phyloP scores from a whole-genome alignment of 208 protist species.

The Phytomonas serpens region DNA sequence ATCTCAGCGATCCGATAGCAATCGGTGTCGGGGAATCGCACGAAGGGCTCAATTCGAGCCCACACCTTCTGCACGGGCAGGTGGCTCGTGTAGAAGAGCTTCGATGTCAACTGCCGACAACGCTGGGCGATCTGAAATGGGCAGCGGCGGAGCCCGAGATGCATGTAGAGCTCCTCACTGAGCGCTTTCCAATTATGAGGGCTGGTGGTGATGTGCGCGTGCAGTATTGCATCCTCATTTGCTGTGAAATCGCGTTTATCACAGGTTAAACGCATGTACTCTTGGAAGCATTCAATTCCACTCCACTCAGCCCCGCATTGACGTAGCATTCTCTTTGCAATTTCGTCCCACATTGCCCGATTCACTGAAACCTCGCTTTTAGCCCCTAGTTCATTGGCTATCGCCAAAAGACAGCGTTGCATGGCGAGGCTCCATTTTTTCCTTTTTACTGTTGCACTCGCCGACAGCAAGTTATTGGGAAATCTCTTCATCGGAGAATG shows the following conservation, averaged over 20 bases:
- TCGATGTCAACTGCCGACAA: conserved; percentile 23
- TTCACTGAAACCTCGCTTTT: background rate
- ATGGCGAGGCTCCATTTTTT: background rate
- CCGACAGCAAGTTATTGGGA: background rate
- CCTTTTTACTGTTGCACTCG: background rate
- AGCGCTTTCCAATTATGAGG: conserved; percentile 27
- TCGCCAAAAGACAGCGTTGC: background rate
- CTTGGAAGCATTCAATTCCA: background rate
- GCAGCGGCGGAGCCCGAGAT: conserved; percentile 17
- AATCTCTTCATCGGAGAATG: background rate
- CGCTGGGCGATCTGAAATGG: conserved; percentile 35
- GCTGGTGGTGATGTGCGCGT: conserved; percentile 8
- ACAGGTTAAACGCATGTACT: background rate
- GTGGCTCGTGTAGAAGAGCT: conserved; percentile 15
- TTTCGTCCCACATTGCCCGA: background rate
- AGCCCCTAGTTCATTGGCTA: background rate
- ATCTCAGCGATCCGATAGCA: background rate
- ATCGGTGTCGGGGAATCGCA: background rate
- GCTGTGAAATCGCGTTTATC: background rate
- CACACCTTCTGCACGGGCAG: conserved; percentile 4
- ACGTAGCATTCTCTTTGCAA: background rate
- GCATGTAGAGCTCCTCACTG: conserved; percentile 11
- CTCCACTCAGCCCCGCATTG: background rate
- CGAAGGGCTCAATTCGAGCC: background rate
- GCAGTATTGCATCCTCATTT: conserved; percentile 23